Percentiles rank a stretch among this genome's conserved stretches.
phyloP scores from a whole-genome alignment of 768 basidiomycete genomes.

The Hirschioporus abietinus region DNA sequence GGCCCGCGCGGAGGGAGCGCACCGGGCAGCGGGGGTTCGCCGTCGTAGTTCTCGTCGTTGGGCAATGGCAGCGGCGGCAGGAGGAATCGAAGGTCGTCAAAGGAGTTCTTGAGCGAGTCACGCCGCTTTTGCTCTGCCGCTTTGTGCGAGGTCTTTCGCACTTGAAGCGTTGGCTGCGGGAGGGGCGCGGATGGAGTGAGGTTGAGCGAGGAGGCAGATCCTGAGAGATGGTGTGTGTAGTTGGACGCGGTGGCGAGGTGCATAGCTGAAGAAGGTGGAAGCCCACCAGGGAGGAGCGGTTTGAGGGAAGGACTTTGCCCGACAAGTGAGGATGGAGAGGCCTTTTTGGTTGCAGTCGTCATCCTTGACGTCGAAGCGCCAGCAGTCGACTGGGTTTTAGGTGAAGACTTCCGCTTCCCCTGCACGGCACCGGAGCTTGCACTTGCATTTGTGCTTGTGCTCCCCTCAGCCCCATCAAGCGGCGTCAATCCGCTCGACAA shows the following conservation, averaged over 20 bases:
- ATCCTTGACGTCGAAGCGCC: slow-evolving; percentile 6
- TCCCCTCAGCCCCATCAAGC: slow-evolving; percentile 14
- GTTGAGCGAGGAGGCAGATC: slow-evolving; percentile 25
- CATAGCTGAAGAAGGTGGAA: slow-evolving; percentile 1
- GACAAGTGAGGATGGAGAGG: slow-evolving; percentile 26
- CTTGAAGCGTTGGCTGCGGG: slow-evolving; percentile 32
- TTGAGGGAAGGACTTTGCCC: slow-evolving; percentile 51
- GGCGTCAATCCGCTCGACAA: slow-evolving; percentile 41
- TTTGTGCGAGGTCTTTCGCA: slow-evolving; percentile 84
- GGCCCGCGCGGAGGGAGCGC: slow-evolving; percentile 87
- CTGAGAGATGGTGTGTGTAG: slow-evolving; percentile 24
- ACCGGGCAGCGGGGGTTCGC: slow-evolving; percentile 79
- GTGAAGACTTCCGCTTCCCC: slow-evolving; percentile 13
- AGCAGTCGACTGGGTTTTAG: slow-evolving; percentile 7
- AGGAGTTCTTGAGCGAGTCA: slow-evolving; percentile 93
- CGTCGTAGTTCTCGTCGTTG: slow-evolving; percentile 61
- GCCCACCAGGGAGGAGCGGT: slow-evolving; percentile 65
- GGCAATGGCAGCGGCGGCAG: slow-evolving; percentile 87
- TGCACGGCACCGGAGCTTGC: slow-evolving; percentile 21
- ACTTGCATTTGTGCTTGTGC: slow-evolving; percentile 25
- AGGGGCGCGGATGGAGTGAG: slow-evolving; percentile 19
- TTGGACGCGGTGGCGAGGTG: slow-evolving; percentile 8
- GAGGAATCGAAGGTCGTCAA: slow-evolving; percentile 74
- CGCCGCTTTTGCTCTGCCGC: slow-evolving; percentile 96
- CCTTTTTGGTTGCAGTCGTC: slow-evolving; percentile 21